These are phyloP conservation scores for Globisporangium mamillatum DNA, from an alignment of 352 stramenopile species.

Conservation along the genomic window DNA sequence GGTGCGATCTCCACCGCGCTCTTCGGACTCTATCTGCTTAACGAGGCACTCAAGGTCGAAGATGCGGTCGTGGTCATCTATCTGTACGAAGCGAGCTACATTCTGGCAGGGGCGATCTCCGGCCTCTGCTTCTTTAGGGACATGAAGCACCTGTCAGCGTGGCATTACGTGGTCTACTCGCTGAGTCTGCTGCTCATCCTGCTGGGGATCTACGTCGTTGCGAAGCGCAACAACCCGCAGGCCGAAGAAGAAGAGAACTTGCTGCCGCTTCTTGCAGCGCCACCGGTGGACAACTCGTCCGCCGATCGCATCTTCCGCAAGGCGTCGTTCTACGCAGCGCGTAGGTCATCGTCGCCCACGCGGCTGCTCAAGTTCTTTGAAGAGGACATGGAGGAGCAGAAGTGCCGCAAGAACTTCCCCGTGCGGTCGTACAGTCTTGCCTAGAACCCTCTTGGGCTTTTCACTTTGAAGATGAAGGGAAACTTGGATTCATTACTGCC, in stretches of 20 bases:
- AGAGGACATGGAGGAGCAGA: slow-evolving; percentile 17
- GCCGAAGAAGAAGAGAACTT: slow-evolving; percentile 57
- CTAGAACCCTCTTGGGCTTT: background rate
- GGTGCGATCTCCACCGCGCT: slow-evolving; percentile 64
- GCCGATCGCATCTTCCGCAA: slow-evolving; percentile 52
- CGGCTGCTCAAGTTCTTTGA: slow-evolving; percentile 21
- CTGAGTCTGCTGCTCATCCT: slow-evolving; percentile 70
- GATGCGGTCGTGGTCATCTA: slow-evolving; percentile 84
- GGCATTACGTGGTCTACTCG: slow-evolving; percentile 76
- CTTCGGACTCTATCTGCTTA: slow-evolving; percentile 67
- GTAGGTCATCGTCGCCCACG: slow-evolving; percentile 35
- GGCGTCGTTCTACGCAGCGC: slow-evolving; percentile 45
- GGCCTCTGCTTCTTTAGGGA: slow-evolving; percentile 80
- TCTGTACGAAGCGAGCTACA: slow-evolving; percentile 80
- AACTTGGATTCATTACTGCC: background rate
- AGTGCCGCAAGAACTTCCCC: background rate
- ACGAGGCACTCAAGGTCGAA: slow-evolving; percentile 76
- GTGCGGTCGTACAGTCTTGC: slow-evolving; percentile 14
- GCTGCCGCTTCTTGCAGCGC: slow-evolving; percentile 45
- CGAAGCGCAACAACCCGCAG: slow-evolving; percentile 40
- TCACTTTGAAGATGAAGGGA: background rate
- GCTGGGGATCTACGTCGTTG: slow-evolving; percentile 70
- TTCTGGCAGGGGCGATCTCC: slow-evolving; percentile 69
- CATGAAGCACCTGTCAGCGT: slow-evolving; percentile 58
- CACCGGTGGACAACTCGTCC: slow-evolving; percentile 39